phyloP scores from a whole-genome alignment of 257 asterid genomes.

The Salvia miltiorrhiza region DNA sequence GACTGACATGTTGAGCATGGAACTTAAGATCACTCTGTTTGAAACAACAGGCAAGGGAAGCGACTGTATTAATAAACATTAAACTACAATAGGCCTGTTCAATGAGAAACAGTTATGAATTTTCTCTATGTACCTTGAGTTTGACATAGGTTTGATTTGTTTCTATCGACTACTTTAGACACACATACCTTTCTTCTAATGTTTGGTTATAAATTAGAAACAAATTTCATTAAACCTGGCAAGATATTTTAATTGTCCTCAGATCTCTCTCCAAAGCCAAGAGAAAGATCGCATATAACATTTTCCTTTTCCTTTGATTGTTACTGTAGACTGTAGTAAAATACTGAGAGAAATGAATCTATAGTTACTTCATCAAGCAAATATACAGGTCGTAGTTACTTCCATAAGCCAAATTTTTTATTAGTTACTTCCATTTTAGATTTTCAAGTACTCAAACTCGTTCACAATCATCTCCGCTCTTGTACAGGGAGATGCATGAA shows the following conservation, averaged over 20 bases:
- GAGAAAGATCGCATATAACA: background rate
- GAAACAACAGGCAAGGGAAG: background rate
- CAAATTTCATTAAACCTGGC: background rate
- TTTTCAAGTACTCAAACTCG: no score
- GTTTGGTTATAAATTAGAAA: background rate
- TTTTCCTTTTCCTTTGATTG: background rate
- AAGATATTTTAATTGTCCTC: background rate
- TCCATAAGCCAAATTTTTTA: no score
- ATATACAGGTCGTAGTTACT: no score
- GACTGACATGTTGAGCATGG: background rate
- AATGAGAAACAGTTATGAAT: background rate
- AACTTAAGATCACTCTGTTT: background rate
- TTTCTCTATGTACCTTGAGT: background rate
- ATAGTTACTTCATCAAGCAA: no score
- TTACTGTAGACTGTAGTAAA: background rate
- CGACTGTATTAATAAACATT: background rate
- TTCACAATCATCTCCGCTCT: no score
- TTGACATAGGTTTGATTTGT: background rate
- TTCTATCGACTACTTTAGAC: background rate
- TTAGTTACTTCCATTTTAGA: no score
- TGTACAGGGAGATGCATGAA: background rate
- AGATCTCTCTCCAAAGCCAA: background rate
- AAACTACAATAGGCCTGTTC: background rate
- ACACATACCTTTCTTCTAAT: background rate
- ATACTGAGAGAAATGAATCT: background rate